These are phyloP conservation scores for Viridothelium virens DNA, from an alignment of 495 filamentous ascomycete genomes.

Conservation along the genomic window DNA sequence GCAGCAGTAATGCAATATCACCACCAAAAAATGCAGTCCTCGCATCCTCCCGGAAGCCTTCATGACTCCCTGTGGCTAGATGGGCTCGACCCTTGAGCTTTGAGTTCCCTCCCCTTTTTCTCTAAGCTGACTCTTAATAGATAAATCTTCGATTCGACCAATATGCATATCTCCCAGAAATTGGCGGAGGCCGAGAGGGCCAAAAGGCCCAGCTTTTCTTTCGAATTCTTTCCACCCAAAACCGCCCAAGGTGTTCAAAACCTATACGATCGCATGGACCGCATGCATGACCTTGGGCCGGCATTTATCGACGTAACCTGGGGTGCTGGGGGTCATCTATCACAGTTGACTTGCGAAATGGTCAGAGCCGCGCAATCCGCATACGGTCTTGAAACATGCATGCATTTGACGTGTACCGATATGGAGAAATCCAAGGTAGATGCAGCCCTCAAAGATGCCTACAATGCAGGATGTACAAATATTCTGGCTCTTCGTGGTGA, in stretches of 20 bases:
- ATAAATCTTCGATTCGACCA: conserved; percentile 17
- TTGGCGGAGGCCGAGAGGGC: conserved; percentile 70
- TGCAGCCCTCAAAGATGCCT: conserved; percentile 76
- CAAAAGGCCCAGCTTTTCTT: conserved; percentile 81
- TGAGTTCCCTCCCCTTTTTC: neutral
- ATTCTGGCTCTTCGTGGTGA: conserved; percentile 93
- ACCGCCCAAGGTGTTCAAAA: conserved; percentile 98
- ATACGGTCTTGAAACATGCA: conserved; percentile 94
- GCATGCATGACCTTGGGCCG: conserved; percentile 90
- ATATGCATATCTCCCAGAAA: conserved; percentile 88
- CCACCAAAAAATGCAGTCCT: no score
- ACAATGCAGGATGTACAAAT: conserved; percentile 94
- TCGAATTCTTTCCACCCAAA: conserved; percentile 99
- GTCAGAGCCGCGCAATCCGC: conserved; percentile 93
- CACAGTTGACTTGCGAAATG: conserved; percentile 95
- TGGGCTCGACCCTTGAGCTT: neutral
- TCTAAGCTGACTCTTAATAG: neutral
- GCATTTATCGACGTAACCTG: conserved; percentile 98
- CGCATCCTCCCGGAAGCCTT: no score
- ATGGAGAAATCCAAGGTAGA: conserved; percentile 91
- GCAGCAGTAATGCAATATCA: no score
- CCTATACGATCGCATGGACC: conserved; percentile 96
- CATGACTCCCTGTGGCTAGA: no score
- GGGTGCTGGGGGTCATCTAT: conserved; percentile 89
- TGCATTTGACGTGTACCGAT: conserved; percentile 98